phyloP scores from a whole-genome alignment of 2,329 filamentous ascomycete genomes.

The Cercospora citrullina region DNA sequence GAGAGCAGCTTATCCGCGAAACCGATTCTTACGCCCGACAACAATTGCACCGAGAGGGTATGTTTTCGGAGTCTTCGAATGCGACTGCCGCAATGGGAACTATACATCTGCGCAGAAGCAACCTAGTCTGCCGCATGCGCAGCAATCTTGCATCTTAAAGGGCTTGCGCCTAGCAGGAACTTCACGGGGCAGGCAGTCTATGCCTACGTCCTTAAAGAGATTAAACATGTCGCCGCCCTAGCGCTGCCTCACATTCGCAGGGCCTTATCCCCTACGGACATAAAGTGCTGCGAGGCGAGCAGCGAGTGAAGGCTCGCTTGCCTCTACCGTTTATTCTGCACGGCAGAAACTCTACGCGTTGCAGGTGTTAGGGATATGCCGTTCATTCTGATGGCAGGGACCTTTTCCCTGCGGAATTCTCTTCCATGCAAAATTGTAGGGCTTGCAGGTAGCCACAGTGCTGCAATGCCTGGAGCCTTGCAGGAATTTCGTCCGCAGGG shows the following conservation, averaged over 20 bases:
- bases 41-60: background rate
- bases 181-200: background rate
- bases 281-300: background rate
- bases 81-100: background rate
- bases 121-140: background rate
- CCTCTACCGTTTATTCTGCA: background rate
- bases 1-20: background rate
- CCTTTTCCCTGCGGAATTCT: background rate
- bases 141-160: background rate
- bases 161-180: background rate
- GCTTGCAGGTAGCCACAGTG: background rate
- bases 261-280: background rate
- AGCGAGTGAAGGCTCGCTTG: background rate
- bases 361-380: background rate
- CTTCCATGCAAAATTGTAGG: background rate
- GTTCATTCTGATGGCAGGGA: background rate
- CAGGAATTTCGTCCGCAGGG: background rate
- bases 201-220: background rate
- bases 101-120: background rate
- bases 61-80: background rate
- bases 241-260: background rate
- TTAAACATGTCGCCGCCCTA: background rate
- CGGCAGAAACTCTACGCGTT: background rate
- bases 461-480: background rate
- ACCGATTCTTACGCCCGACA: background rate